Base-by-base conservation (phyloP, 768 basidiomycete genomes). In the Tephrocybe sp. region DNA sequence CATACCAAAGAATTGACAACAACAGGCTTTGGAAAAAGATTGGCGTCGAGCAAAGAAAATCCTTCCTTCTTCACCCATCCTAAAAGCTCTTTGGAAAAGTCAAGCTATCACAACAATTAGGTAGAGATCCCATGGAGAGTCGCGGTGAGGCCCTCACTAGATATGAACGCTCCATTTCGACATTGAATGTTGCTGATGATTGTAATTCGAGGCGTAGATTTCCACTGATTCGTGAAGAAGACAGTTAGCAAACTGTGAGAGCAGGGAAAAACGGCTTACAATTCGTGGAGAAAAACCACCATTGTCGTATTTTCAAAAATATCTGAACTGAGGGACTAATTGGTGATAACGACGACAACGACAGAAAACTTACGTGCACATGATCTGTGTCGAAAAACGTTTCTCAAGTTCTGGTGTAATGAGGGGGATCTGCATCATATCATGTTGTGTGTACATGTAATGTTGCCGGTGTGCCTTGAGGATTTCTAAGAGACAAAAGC, bases 241-340 rank as follows among this genome's bases (percentile, higher is more conserved):
- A 15, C 9, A 51, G 49, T 18, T 25, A 15, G 36, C 28, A 6
- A n/a, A 41, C 26, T 6, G 46, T 3, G 26, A 18, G 38, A 35
- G 31, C 38, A 11, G 24, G 15, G 28, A 22, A 49, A 16, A 44
- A 24, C 26, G 24, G 69, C 91, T 64, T 64, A 96, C 96, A 98
- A 93, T 72, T 98, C 95, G 69, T 99, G 97, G 5, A 89, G 83
- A 60, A 98, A 91, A 34, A 98, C 69, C 24, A 98, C 81, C 21
- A 98, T 61, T 0, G 87, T 91, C 25, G 82, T 70, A 47, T 87
- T 86, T 22, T 85, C 77, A 60, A 90, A 86, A 26, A 98, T 72
- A 65, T 95, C 88, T 37, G 76, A 69, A 26, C 95, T 97, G 52
- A 13, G 44, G n/a, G 26, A 26, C 1, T 4, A 47, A 22, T 4